Evolutionary conservation across 257 asterid species (phyloP).

Genomic region (Rhazya stricta): DNA sequence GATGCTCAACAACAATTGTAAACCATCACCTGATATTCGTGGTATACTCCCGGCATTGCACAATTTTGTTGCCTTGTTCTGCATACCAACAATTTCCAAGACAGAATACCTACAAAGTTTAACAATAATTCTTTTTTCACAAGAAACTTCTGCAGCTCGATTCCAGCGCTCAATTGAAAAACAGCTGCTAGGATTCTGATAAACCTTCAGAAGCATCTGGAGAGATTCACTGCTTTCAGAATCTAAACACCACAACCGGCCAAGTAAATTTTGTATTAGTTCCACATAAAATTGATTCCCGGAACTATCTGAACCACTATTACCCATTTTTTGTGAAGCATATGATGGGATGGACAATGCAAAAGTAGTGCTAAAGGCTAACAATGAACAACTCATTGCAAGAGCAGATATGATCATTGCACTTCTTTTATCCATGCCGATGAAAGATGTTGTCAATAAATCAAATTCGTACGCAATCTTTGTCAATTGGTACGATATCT

Average conservation of each 20-base stretch:
- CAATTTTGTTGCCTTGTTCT: slow-evolving; percentile 23
- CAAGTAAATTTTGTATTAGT: slow-evolving; percentile 56
- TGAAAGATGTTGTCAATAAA: slow-evolving; percentile 45
- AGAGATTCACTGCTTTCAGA: slow-evolving; percentile 42
- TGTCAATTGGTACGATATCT: slow-evolving; percentile 43
- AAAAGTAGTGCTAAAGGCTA: slow-evolving; percentile 75
- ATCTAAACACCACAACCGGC: slow-evolving; percentile 45
- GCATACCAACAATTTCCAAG: slow-evolving; percentile 43
- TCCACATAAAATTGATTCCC: slow-evolving; percentile 31
- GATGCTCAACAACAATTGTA: slow-evolving; percentile 40
- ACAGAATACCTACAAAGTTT: slow-evolving; percentile 52
- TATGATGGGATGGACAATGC: slow-evolving; percentile 37
- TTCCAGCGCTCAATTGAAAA: slow-evolving; percentile 29
- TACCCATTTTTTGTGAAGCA: slow-evolving; percentile 26
- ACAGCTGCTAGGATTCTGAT: slow-evolving; percentile 23
- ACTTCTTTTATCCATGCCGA: slow-evolving; percentile 59
- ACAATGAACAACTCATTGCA: slow-evolving; percentile 67
- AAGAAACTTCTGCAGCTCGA: slow-evolving; percentile 29
- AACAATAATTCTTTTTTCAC: slow-evolving; percentile 39
- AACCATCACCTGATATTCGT: slow-evolving; percentile 30
- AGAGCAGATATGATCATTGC: slow-evolving; percentile 46
- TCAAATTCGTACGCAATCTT: slow-evolving; percentile 65
- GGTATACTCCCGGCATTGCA: slow-evolving; percentile 24
- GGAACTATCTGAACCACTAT: slow-evolving; percentile 20
- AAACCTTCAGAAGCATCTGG: slow-evolving; percentile 43